Percentiles rank a stretch among this genome's conserved stretches.
Evolutionary conservation across 2,329 filamentous ascomycete genomes (phyloP).

Genomic region (Colletotrichum euphorbiae): DNA sequence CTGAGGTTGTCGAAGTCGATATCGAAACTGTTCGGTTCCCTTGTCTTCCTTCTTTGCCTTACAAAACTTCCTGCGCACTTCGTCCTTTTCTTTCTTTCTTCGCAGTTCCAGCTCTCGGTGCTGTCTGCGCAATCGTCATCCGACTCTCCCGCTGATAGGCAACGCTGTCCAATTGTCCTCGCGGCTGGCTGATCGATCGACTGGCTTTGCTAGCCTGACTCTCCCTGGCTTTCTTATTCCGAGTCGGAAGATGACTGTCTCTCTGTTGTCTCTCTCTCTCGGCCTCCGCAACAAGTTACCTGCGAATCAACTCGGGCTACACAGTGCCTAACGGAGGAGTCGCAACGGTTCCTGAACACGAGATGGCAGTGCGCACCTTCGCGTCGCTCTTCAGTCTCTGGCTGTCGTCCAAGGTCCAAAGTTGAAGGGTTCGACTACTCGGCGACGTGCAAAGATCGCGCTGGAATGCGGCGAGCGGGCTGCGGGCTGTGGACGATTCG

Average conservation of each 20-base stretch:
- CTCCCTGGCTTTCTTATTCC: conserved; percentile 38
- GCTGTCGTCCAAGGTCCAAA: conserved; percentile 33
- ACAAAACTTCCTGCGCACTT: background rate
- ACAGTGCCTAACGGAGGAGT: conserved; percentile 19
- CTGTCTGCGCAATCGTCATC: background rate
- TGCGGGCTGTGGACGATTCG: conserved; percentile 3
- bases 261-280: conserved; percentile 29
- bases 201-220: conserved; percentile 23
- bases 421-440: conserved; percentile 25
- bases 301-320: conserved; percentile 37
- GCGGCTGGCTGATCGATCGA: background rate
- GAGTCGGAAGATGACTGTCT: conserved; percentile 29
- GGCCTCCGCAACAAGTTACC: conserved; percentile 33
- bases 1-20: background rate
- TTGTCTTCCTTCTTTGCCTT: background rate
- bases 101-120: background rate
- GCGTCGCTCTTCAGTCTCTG: conserved; percentile 32
- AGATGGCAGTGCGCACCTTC: background rate
- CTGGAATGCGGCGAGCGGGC: conserved; percentile 31
- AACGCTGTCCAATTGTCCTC: conserved; percentile 6
- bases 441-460: conserved; percentile 35
- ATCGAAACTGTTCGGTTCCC: background rate
- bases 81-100: background rate
- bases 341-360: conserved; percentile 22
- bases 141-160: conserved; percentile 11